Percentiles rank a stretch among this genome's conserved stretches.
phyloP scores from a whole-genome alignment of 2,329 filamentous ascomycete species.

The Colletotrichum orbiculare region DNA sequence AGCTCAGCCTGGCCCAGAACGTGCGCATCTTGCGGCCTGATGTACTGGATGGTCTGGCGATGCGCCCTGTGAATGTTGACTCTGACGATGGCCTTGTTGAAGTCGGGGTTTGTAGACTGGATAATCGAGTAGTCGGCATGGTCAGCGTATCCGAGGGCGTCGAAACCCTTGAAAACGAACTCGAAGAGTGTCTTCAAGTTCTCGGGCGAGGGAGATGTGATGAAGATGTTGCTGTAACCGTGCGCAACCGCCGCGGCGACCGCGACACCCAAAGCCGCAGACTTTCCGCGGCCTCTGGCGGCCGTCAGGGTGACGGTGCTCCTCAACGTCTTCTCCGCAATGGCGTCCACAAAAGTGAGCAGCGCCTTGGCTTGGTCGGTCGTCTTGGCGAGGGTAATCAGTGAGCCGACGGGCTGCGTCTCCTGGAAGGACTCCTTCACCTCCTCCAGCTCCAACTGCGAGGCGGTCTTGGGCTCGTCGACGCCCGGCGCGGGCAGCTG shows the following conservation, averaged over 20 bases:
- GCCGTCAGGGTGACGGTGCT: conserved; percentile 95
- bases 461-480: conserved; percentile 77
- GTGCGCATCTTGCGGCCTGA: conserved; percentile 95
- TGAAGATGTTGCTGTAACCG: conserved; percentile 99
- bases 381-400: conserved; percentile 87
- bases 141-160: conserved; percentile 91
- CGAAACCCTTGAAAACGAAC: conserved; percentile 98
- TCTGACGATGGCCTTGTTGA: conserved; percentile 98
- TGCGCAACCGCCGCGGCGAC: conserved; percentile 94
- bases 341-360: conserved; percentile 96
- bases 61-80: conserved; percentile 97
- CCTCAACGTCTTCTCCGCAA: conserved; percentile 93
- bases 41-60: conserved; percentile 98
- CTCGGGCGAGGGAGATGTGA: conserved; percentile 96
- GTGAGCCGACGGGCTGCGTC: conserved; percentile 84
- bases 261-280: conserved; percentile 92
- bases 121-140: conserved; percentile 98
- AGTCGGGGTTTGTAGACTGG: conserved; percentile 97
- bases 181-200: conserved; percentile 99
- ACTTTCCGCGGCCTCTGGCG: conserved; percentile 95
- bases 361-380: conserved; percentile 96
- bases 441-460: conserved; percentile 80
- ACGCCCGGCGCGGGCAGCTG: conserved; percentile 80
- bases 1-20: conserved; percentile 95
- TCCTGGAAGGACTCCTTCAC: conserved; percentile 91